Evolutionary conservation across 768 basidiomycete species (phyloP).

Genomic region (Mycena epipterygia): DNA sequence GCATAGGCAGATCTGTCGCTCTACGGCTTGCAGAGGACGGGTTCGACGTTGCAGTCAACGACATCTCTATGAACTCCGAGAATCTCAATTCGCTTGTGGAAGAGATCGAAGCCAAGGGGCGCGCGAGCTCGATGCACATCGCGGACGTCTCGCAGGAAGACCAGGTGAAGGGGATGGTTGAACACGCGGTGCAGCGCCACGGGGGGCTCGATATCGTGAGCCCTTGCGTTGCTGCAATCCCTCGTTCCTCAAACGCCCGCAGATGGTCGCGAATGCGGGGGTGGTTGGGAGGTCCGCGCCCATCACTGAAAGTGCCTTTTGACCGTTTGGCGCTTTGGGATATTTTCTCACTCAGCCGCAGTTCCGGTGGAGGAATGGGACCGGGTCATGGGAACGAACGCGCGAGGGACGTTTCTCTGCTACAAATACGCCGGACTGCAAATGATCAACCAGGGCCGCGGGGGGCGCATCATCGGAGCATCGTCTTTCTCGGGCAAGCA

Average conservation of each 20-base stretch:
- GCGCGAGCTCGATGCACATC: not conserved
- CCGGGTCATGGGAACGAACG: conserved; percentile 43
- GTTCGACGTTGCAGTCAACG: conserved; percentile 51
- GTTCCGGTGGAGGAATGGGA: conserved; percentile 40
- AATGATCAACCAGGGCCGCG: conserved; percentile 58
- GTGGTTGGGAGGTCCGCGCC: conserved; percentile 20
- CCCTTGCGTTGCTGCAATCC: not conserved
- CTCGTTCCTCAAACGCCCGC: not conserved
- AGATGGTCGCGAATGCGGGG: conserved; percentile 52
- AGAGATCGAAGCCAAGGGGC: conserved; percentile 26
- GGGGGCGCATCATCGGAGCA: conserved; percentile 58
- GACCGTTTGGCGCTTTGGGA: not conserved
- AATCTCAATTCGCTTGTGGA: conserved; percentile 34
- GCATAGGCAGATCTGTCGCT: conserved; percentile 51
- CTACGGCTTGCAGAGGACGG: conserved; percentile 52
- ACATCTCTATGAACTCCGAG: conserved; percentile 40
- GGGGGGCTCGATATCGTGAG: conserved; percentile 50
- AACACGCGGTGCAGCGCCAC: conserved; percentile 34
- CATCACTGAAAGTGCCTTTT: conserved; percentile 11
- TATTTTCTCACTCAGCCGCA: conserved; percentile 1
- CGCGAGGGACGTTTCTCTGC: conserved; percentile 48
- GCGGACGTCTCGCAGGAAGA: conserved; percentile 40
- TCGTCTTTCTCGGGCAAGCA: conserved; percentile 52
- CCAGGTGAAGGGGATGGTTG: conserved; percentile 41
- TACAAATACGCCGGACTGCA: conserved; percentile 52